Evolutionary conservation across 805 yeast genomes (phyloP), one percentile per base, ranked within the genome.

Genomic region (Yarrowia alimentaria): DNA sequence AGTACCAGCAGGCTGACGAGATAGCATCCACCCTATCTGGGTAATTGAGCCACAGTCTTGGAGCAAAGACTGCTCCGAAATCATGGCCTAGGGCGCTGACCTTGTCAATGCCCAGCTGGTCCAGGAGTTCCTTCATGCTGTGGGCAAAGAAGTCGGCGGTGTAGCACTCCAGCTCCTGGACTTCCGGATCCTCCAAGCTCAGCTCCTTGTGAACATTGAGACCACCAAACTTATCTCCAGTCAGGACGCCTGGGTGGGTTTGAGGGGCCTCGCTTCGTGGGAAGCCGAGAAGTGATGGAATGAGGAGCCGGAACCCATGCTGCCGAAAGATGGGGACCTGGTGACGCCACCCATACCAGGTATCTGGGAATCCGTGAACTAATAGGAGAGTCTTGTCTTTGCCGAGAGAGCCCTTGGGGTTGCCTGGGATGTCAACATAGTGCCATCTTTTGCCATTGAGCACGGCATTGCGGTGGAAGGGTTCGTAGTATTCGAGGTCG

Each of bases 361-460:
- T 21, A 12, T 45, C 51, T 6, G 51, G 51, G n/a, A 45, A 45
- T 4, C 51, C 51, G 5, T 45, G 51, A 29, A 45, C 47, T 3
- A 45, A 14, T 6, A 45, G 18, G 6, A 45, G 42, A 3, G 31
- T 26, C 18, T 29, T 26, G 8, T 29, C 34, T 13, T 7, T 12
- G 10, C 48, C 51, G 1, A 37, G 21, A 17, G 43, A 37, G 16
- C 43, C 43, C 8, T 13, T 19, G 12, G 29, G 11, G n/a, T 45
- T 35, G 12, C 47, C 47, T 4, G 51, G 51, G 13, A 45, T 33
- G 49, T 45, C 51, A 6, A 45, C 28, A 22, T 45, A 45, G 24
- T 45, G 51, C 51, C 51, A 45, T 45, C 51, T 34, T 35, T 35
- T 45, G 29, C 51, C 51, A 34, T 45, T 45, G 21, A 45, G 22